Evolutionary conservation across 208 protist species (phyloP).

Genomic region (Herpetomonas samuelpessoai): DNA sequence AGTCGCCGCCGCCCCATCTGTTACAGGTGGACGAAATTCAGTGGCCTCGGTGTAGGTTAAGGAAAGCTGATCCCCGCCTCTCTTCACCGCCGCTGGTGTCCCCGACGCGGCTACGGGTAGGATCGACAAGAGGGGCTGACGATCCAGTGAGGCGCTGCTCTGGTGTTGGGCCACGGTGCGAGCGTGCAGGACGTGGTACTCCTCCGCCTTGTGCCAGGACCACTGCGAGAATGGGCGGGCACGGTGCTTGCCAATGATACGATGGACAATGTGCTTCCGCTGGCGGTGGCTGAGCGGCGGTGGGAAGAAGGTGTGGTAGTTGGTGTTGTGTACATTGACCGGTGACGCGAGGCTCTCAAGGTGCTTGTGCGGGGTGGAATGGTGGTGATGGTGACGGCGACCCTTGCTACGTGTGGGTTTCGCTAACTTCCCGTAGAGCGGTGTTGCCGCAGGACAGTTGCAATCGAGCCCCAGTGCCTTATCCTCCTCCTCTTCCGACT

Average conservation of each 20-base stretch:
- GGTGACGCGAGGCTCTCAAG: slow-evolving; percentile 12
- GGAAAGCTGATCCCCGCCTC: too few relatives aligned
- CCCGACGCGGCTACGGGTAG: too few relatives aligned
- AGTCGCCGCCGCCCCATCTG: too few relatives aligned
- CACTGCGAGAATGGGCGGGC: slow-evolving; percentile 33
- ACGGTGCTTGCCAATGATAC: slow-evolving; percentile 21
- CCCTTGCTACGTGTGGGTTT: not conserved
- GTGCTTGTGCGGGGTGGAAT: not conserved
- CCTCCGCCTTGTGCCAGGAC: slow-evolving; percentile 35
- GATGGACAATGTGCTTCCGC: slow-evolving; percentile 27
- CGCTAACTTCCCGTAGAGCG: too few relatives aligned
- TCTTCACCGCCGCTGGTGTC: too few relatives aligned
- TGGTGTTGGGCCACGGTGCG: slow-evolving; percentile 25
- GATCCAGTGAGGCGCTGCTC: not conserved
- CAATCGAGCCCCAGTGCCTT: not conserved
- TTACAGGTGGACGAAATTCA: too few relatives aligned
- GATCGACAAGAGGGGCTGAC: not conserved
- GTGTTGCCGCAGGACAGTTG: too few relatives aligned
- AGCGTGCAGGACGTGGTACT: slow-evolving; percentile 25
- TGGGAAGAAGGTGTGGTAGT: slow-evolving; percentile 55
- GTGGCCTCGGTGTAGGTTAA: too few relatives aligned
- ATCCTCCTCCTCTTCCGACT: not conserved
- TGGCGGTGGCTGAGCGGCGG: slow-evolving; percentile 20
- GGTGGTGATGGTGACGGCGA: not conserved
- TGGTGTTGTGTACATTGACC: slow-evolving; percentile 28